Conservation (phyloP, 768 basidiomycete genomes). For the Russula compacta region DNA sequence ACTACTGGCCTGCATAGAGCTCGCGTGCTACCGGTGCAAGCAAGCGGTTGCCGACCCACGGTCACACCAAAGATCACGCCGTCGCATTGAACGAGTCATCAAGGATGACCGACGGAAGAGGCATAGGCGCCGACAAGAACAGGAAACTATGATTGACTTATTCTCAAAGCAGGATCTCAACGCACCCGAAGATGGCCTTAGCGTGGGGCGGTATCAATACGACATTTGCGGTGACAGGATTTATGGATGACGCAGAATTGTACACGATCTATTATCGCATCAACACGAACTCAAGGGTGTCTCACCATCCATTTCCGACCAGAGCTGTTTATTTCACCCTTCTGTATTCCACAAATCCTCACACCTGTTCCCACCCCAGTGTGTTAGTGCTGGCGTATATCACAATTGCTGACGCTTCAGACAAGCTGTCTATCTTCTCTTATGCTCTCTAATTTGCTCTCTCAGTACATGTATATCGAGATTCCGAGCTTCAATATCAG, state of each 20-base stretch:
- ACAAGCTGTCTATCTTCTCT: background rate
- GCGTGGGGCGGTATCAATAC: background rate
- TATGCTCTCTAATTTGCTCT: slow-evolving; percentile 10
- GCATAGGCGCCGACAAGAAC: slow-evolving; percentile 75
- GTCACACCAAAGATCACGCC: slow-evolving; percentile 50
- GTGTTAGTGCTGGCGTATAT: slow-evolving; percentile 1
- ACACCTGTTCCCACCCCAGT: background rate
- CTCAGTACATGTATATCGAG: slow-evolving; percentile 13
- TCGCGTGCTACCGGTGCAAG: slow-evolving; percentile 73
- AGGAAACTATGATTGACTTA: slow-evolving; percentile 73
- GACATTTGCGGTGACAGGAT: slow-evolving; percentile 5
- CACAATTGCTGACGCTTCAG: background rate
- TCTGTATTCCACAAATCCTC: slow-evolving; percentile 1
- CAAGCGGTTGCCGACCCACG: slow-evolving; percentile 61
- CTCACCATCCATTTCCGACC: background rate
- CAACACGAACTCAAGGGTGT: slow-evolving; percentile 2
- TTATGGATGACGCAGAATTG: slow-evolving; percentile 16
- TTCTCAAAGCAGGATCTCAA: slow-evolving; percentile 49
- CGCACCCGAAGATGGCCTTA: slow-evolving; percentile 12
- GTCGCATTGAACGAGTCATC: slow-evolving; percentile 71
- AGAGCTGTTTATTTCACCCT: background rate
- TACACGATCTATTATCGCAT: slow-evolving; percentile 15
- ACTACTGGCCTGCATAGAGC: slow-evolving; percentile 73
- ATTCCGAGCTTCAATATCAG: slow-evolving; percentile 3
- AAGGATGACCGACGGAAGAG: slow-evolving; percentile 76